Base-by-base conservation (phyloP, 176 grass and related monocot genomes). In the Oryza meyeriana region DNA sequence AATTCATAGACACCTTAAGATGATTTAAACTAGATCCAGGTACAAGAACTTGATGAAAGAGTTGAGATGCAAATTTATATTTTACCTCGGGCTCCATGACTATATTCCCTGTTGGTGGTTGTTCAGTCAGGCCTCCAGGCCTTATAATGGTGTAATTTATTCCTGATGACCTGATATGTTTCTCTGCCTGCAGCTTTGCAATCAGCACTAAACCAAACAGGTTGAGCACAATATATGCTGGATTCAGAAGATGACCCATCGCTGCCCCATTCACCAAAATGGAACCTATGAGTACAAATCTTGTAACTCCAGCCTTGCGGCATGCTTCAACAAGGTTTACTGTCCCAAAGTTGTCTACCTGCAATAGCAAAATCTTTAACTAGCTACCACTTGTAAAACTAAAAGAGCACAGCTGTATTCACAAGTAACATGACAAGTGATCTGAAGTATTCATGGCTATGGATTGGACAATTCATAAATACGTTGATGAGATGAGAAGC, bases 61-160 rank as follows among this genome's bases (percentile, higher is more conserved):
- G 26, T 11, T 65, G 61, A 45, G 16, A 65, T 45, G 26, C 38
- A 31, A 24, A 33, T 47, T 48, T 13, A n/a, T 62, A 20, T 47
- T 8, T 80, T 84, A 91, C 92, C 92, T 91, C 88, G 48, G 86
- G 83, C 78, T 86, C 79, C 80, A 94, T 86, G 72, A 91, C 48
- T 63, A 94, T 81, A 76, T 84, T 94, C 25, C 86, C 88, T 2
- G 72, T 65, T 22, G 91, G 13, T 6, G 88, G 83, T 33, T 94
- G 83, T 24, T 94, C 83, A 50, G 86, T 94, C 30, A 94, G 65
- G 25, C 92, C 92, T 72, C 92, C 92, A 78, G 92, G 88, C 83
- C 92, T 86, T 64, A 94, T 79, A 48, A 94, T 94, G 1, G 91
- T 94, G 76, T 94, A 94, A 39, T 94, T 91, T 73, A 94, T 94